Evolutionary conservation across 2,329 filamentous ascomycete species (phyloP).

Genomic region (Elsinoe perseae): DNA sequence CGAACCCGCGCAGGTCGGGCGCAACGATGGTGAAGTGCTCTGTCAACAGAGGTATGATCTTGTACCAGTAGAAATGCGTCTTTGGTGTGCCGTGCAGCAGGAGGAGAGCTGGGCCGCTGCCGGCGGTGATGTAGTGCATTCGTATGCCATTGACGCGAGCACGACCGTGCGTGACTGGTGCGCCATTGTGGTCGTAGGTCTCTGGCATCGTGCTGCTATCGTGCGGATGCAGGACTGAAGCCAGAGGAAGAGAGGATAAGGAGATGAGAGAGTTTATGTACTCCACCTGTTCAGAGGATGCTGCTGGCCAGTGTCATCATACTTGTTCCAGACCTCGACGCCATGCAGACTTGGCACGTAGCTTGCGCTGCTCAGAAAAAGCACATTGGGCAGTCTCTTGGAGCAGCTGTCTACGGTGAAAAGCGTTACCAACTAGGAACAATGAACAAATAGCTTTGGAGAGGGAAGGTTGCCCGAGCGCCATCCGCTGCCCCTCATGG

Average conservation of each 20-base stretch:
- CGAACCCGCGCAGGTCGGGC: constrained; percentile 33
- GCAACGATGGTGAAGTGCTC: constrained; percentile 33
- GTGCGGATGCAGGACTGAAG: not conserved
- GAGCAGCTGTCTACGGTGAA: not conserved
- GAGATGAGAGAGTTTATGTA: constrained; percentile 1
- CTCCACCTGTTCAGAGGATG: not conserved
- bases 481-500: not conserved
- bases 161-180: constrained; percentile 26
- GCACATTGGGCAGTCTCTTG: not conserved
- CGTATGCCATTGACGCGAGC: constrained; percentile 29
- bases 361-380: not conserved
- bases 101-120: constrained; percentile 25
- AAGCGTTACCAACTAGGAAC: too few species aligned
- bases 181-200: constrained; percentile 27
- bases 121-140: constrained; percentile 30
- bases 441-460: not conserved
- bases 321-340: not conserved
- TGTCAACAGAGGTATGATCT: constrained; percentile 30
- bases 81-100: constrained; percentile 30
- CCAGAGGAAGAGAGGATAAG: not conserved
- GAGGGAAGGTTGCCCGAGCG: not conserved
- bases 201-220: constrained; percentile 17
- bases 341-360: not conserved
- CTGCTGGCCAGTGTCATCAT: constrained; percentile 1
- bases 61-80: constrained; percentile 34